These are phyloP conservation scores for Phalaenopsis aphrodite DNA, from an alignment of 106 monocot genomes.

Conservation along the genomic window DNA sequence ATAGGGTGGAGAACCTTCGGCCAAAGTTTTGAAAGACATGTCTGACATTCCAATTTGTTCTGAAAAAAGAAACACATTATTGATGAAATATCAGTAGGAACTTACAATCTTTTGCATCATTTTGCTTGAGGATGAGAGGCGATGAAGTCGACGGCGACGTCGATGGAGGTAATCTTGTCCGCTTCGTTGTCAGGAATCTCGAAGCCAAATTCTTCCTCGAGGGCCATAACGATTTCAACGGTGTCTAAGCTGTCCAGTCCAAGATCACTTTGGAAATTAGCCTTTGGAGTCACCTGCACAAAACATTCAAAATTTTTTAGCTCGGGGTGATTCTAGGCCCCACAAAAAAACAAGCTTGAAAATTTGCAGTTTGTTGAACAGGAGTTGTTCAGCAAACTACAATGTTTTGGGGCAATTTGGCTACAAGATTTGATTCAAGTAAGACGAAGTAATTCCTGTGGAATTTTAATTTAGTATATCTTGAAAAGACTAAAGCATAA, in stretches of 20 bases:
- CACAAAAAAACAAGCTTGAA: too few relatives aligned
- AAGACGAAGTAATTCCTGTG: too few relatives aligned
- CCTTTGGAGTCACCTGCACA: constrained; percentile 27
- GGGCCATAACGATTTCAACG: constrained; percentile 32
- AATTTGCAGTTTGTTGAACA: too few relatives aligned
- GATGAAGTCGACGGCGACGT: constrained; percentile 25
- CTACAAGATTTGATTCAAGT: too few relatives aligned
- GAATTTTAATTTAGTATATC: too few relatives aligned
- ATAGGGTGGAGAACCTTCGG: too few relatives aligned
- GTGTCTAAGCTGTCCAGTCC: constrained; percentile 38
- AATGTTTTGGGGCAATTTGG: too few relatives aligned
- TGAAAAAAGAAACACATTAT: background rate
- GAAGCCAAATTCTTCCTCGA: constrained; percentile 40
- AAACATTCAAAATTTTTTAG: background rate
- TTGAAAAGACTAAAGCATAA: too few relatives aligned
- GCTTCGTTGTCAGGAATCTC: constrained; percentile 39
- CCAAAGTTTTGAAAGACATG: too few relatives aligned
- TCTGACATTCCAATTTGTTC: background rate
- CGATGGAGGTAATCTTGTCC: constrained; percentile 32
- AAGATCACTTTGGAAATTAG: constrained; percentile 34
- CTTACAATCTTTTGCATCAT: background rate
- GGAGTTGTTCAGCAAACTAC: too few relatives aligned
- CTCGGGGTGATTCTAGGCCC: too few relatives aligned
- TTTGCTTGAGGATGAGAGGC: constrained; percentile 38
- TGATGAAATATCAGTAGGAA: background rate